These are phyloP conservation scores for Solanum megistacrolobum DNA, from an alignment of 257 asterid species.

Conservation along the genomic window DNA sequence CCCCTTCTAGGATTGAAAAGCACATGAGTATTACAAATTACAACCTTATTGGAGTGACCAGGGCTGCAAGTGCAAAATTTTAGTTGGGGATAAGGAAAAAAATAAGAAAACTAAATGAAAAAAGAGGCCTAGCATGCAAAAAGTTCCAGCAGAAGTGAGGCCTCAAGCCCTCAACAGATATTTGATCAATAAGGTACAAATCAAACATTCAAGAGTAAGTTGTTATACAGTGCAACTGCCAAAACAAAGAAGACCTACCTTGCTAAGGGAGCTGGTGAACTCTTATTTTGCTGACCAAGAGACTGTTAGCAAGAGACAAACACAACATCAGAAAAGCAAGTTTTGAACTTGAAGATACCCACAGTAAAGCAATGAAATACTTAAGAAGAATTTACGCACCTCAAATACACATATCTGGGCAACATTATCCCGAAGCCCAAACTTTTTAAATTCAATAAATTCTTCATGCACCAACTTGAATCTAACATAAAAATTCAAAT, in stretches of 20 bases:
- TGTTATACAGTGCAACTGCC: not conserved
- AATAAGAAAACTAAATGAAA: not conserved
- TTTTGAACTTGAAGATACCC: not conserved
- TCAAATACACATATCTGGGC: conserved; percentile 94
- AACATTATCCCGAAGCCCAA: conserved; percentile 89
- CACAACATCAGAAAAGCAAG: not conserved
- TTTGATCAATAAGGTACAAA: not conserved
- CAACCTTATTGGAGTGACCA: conserved; percentile 41
- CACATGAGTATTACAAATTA: conserved; percentile 90
- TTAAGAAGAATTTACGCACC: conserved; percentile 29
- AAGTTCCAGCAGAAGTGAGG: not conserved
- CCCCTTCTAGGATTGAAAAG: conserved; percentile 97
- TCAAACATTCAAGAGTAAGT: not conserved
- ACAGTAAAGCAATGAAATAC: not conserved
- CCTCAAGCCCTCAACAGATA: not conserved
- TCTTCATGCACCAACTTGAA: conserved; percentile 90
- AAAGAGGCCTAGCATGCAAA: not conserved
- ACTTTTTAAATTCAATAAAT: conserved; percentile 62
- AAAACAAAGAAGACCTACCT: conserved; percentile 23
- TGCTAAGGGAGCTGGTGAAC: conserved; percentile 27
- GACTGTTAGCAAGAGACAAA: conserved; percentile 37
- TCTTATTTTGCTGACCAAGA: conserved; percentile 20
- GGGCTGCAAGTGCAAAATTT: conserved; percentile 32
- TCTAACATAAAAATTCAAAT: conserved; percentile 26
- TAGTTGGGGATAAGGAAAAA: not conserved